Percentiles rank a stretch among this genome's conserved stretches.
These are phyloP conservation scores for Pythium brassicae DNA, from an alignment of 352 stramenopile species.

Conservation along the genomic window DNA sequence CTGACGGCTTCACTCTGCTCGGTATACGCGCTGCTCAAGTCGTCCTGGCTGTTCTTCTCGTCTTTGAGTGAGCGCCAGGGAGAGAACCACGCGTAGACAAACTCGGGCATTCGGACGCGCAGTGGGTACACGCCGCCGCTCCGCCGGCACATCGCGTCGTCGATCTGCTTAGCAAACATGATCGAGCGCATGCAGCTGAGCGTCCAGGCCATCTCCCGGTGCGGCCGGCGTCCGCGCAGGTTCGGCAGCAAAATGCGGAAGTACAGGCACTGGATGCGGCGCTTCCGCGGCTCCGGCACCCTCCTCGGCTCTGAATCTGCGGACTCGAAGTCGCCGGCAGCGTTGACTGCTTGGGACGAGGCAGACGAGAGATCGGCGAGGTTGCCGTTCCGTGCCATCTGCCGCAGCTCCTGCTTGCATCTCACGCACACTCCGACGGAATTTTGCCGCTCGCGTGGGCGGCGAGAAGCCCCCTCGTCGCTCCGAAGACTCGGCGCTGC, in stretches of 20 bases:
- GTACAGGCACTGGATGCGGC: slow-evolving; percentile 77
- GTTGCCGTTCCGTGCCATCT: slow-evolving; percentile 22
- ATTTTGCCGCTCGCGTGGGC: neutral
- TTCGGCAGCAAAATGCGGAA: slow-evolving; percentile 91
- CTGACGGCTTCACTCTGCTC: slow-evolving; percentile 6
- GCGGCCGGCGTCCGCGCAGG: slow-evolving; percentile 71
- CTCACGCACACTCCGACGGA: slow-evolving; percentile 38
- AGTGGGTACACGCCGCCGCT: slow-evolving; percentile 37
- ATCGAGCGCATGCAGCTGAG: slow-evolving; percentile 89
- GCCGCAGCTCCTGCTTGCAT: slow-evolving; percentile 50
- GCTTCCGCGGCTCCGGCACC: slow-evolving; percentile 20
- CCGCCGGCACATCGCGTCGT: slow-evolving; percentile 70
- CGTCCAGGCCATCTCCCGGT: slow-evolving; percentile 80
- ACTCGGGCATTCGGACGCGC: slow-evolving; percentile 89
- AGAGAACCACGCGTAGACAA: slow-evolving; percentile 92
- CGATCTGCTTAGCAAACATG: slow-evolving; percentile 83
- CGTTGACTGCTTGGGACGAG: neutral
- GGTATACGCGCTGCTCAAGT: slow-evolving; percentile 11
- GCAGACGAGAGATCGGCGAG: slow-evolving; percentile 5
- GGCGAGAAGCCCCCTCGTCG: neutral
- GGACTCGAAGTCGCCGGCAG: neutral
- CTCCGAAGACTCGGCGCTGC: neutral
- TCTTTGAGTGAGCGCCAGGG: slow-evolving; percentile 60
- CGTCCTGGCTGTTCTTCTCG: slow-evolving; percentile 37
- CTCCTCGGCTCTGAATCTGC: slow-evolving; percentile 9